Base-by-base conservation (phyloP, 495 filamentous ascomycete genomes). In the Neurospora sp. region DNA sequence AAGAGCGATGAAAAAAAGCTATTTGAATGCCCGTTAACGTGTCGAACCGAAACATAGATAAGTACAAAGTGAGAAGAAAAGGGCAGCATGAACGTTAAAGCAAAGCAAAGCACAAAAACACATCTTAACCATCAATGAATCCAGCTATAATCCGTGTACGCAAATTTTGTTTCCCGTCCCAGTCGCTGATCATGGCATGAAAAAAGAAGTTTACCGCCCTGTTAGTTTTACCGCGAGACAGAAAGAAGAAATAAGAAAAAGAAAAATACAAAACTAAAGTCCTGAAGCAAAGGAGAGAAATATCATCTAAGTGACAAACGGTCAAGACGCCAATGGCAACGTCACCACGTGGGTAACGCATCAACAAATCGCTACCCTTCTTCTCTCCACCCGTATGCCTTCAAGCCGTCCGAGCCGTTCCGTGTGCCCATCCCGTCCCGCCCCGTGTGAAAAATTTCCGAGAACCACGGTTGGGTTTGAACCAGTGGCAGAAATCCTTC, bases 21-120 rank as follows among this genome's bases (percentile, higher is more conserved):
- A 27, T 53, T 22, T 27, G 27, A 53, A 53, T 14, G 20, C 20
- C 20, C 9, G 20, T 53, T 2, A 20, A 39, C 20, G 9, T 38
- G 35, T 53, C 22, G 41, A 37, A n/a, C 7, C 7, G 12, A 39
- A 41, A 20, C 48, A 44, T 37, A 31, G 39, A 48, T 53, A 71
- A 69, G 70, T 72, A 71, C 71, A 75, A 74, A 59, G 38, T 70
- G 69, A 68, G 41, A 69, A 68, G 14, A 71, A 41, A 65, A n/a
- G 59, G 48, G 41, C 3, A 31, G 27, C 3, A 20, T 59, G 18
- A 70, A 70, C 9, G 31, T 37, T 59, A 12, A 71, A 71, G 42
- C 37, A 27, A 14, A 69, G 27, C 16, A 68, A 8, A 59, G 22
- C 31, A 37, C 31, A 35, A 35, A 35, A 72, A 74, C 59, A n/a